Evolutionary conservation across 1,139 yeast species (phyloP), one percentile per base, ranked within the genome.

Genomic region (Magnusiomyces tetraspermus): DNA sequence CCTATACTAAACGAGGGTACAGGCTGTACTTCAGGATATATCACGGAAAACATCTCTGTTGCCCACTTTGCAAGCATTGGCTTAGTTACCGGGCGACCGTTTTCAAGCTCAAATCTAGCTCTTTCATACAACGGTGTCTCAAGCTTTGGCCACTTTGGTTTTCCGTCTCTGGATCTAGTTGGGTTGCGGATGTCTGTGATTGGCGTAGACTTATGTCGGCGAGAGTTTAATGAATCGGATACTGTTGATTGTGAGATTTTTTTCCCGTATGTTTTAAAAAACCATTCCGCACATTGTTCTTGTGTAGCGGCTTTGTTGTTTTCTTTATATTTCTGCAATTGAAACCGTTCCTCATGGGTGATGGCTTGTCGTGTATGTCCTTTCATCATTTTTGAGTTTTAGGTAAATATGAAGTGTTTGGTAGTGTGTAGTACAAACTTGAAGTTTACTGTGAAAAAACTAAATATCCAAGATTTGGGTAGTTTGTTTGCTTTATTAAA

Each of bases 271-370:
- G 45, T 42, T 15, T 42, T 23, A 8, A 42, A 26, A 24, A 42
- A 42, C 45, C 45, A 42, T 42, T 42, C 31, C 13, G 45, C 45
- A n/a, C 45, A 42, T 42, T 42, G 31, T 23, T 42, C 45, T 26
- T 42, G 45, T 13, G 45, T 42, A 3, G 15, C 19, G 11, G 28
- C 19, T 19, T 42, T 23, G 22, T 42, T 42, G 15, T 15, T 15
- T 42, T 42, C 31, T 42, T 42, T 42, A 21, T 42, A 42, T 10
- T 24, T 30, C n/a, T 42, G 45, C 21, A 42, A 19, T 26, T 42
- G 45, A 24, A n/a, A 42, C 22, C 45, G 28, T 19, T 42, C 45
- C n/a, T 42, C 45, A 17, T 42, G 45, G 22, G 45, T 42, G 45
- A 42, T 42, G 22, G 45, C 19, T 42, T 42, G 45, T 5, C 45